Base-by-base conservation (phyloP, 192 early-diverging fungal genomes). In the Gryganskiella cystojenkinii region DNA sequence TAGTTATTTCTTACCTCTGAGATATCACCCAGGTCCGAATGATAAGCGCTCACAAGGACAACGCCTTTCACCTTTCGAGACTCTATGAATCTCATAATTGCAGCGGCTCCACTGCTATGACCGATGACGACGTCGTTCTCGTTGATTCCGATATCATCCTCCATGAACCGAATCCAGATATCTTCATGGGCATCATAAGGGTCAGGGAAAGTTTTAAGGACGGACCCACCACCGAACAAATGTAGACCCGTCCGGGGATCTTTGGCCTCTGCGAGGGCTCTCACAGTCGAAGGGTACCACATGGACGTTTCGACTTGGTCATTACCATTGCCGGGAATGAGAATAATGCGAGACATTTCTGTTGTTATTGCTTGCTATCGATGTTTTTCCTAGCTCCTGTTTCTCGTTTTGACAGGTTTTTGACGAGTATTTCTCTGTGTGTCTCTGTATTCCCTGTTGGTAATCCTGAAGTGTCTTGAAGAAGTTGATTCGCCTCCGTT, bases 1-100 rank as follows among this genome's bases (percentile, higher is more conserved):
- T 27, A 13, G n/a, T 43, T 22, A 2, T 37, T n/a, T 45, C 63
- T 31, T 80, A 71, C 78, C 67, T 81, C 80, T 4, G 67, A 65
- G 10, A 51, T 35, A 35, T 79, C 75, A 3, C 67, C 81, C 3
- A 82, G 70, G 27, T 82, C 74, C 1, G 81, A 71, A 20, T 79
- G 70, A 52, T 82, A 82, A 13, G 74, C 81, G 20, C 74, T 79
- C n/a, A 73, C 81, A 52, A 82, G 75, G 33, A 79, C 75, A 7
- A 82, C 74, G 17, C 81, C 81, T 22, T 55, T 55, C 4, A 82
- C 75, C 27, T 72, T 71, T 11, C 71, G 61, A 0, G 60, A 63
- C 30, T 79, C 81, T 10, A 79, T 43, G 55, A 79, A 82, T 11
- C 81, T 62, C 40, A 74, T 28, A 28, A 60, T 74, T 11, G 80